These are phyloP conservation scores for Aspergillus conjunctus DNA, from an alignment of 495 filamentous ascomycete genomes.

Conservation along the genomic window DNA sequence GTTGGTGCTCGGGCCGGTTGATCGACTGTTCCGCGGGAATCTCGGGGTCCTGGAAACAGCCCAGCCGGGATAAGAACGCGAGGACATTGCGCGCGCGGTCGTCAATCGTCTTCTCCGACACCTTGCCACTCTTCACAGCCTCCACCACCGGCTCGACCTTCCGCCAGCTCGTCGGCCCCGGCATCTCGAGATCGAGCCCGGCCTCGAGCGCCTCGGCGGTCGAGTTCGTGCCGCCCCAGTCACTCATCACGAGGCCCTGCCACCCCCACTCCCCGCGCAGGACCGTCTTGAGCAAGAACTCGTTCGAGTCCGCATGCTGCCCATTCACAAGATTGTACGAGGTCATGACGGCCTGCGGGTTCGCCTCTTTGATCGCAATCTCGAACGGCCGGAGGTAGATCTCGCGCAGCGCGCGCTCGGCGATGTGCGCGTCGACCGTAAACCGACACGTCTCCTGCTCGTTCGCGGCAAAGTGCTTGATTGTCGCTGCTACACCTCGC, in stretches of 20 bases:
- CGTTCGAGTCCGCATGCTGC: constrained; percentile 60
- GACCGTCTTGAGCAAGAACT: constrained; percentile 54
- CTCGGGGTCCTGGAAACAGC: constrained; percentile 1
- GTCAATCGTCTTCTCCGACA: constrained; percentile 11
- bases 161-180: constrained; percentile 52
- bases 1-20: constrained; percentile 8
- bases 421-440: background rate
- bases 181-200: constrained; percentile 68
- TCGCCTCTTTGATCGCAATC: constrained; percentile 58
- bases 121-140: constrained; percentile 2
- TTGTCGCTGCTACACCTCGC: too few relatives aligned
- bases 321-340: constrained; percentile 72
- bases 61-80: background rate
- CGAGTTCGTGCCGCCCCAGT: constrained; percentile 57
- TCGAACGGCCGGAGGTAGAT: constrained; percentile 71
- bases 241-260: constrained; percentile 64
- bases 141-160: constrained; percentile 10
- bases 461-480: too few relatives aligned
- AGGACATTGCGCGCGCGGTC: constrained; percentile 11
- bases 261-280: constrained; percentile 66
- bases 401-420: constrained; percentile 64
- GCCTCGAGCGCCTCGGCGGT: constrained; percentile 50
- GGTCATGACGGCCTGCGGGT: constrained; percentile 66
- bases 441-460: too few relatives aligned
- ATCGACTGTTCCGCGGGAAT: constrained; percentile 6